phyloP scores from a whole-genome alignment of 345 rosid species.

The Syzygium aqueum region DNA sequence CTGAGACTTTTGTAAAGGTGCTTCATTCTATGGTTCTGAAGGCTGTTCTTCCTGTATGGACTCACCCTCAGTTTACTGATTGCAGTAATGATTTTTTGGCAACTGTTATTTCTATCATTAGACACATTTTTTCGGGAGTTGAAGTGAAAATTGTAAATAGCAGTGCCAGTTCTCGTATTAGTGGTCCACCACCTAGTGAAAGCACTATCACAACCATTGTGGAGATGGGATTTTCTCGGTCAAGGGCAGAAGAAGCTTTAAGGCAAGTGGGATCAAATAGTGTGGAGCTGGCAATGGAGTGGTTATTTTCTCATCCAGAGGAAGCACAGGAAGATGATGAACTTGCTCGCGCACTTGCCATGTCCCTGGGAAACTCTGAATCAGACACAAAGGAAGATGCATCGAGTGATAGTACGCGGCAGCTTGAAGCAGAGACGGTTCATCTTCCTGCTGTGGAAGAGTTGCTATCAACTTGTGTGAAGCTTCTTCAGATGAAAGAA shows the following conservation, averaged over 20 bases:
- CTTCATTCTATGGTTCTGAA: conserved; percentile 92
- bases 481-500: conserved; percentile 88
- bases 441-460: conserved; percentile 88
- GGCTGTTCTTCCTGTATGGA: conserved; percentile 90
- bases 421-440: conserved; percentile 63
- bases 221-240: conserved; percentile 96
- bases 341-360: conserved; percentile 96
- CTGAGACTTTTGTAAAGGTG: conserved; percentile 85
- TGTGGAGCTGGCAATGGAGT: conserved; percentile 97
- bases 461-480: conserved; percentile 71
- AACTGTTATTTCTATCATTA: conserved; percentile 63
- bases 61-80: conserved; percentile 69
- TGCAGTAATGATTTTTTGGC: conserved; percentile 77
- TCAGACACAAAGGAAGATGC: conserved; percentile 61
- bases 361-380: conserved; percentile 90
- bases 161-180: conserved; percentile 45
- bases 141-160: conserved; percentile 68
- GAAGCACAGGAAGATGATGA: conserved; percentile 94
- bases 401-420: conserved; percentile 29
- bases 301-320: conserved; percentile 93
- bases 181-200: conserved; percentile 92
- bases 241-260: conserved; percentile 94
- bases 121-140: conserved; percentile 87
- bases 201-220: conserved; percentile 74
- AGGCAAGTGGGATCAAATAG: conserved; percentile 89